Evolutionary conservation across 169 alveolate species (phyloP).

Genomic region (Toxoplasma gondii): DNA sequence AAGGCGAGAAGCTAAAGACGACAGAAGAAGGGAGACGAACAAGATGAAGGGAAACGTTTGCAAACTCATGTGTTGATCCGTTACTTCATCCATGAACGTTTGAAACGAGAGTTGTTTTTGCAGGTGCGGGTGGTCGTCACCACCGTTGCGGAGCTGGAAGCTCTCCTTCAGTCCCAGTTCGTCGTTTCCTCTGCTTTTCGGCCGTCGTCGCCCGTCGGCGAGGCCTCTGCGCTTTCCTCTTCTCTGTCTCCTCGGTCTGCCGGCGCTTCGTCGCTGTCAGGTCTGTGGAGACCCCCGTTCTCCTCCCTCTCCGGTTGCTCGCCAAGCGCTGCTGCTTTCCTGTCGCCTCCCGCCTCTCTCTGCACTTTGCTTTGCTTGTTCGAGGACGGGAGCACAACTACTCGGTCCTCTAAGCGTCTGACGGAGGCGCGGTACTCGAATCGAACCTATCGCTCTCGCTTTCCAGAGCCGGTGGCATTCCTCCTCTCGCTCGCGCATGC

Average conservation of each 20-base stretch:
- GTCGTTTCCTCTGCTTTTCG: background rate
- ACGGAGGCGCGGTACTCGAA: background rate
- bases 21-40: too few species aligned
- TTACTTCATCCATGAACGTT: too few species aligned
- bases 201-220: background rate
- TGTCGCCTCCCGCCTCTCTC: background rate
- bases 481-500: background rate
- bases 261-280: too few species aligned
- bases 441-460: conserved; percentile 10
- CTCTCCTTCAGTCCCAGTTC: background rate
- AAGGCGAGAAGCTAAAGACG: too few species aligned
- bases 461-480: conserved; percentile 20
- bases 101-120: too few species aligned
- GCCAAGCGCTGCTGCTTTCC: too few species aligned
- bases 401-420: conserved; percentile 17
- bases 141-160: background rate
- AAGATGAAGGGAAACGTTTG: too few species aligned
- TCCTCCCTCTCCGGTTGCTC: too few species aligned
- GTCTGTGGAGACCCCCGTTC: too few species aligned
- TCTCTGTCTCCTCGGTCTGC: too few species aligned
- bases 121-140: background rate
- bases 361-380: conserved; percentile 14
- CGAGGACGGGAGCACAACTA: background rate
- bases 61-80: too few species aligned
- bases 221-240: background rate